phyloP scores from a whole-genome alignment of 169 alveolate genomes.

The Plasmodium fragile region DNA sequence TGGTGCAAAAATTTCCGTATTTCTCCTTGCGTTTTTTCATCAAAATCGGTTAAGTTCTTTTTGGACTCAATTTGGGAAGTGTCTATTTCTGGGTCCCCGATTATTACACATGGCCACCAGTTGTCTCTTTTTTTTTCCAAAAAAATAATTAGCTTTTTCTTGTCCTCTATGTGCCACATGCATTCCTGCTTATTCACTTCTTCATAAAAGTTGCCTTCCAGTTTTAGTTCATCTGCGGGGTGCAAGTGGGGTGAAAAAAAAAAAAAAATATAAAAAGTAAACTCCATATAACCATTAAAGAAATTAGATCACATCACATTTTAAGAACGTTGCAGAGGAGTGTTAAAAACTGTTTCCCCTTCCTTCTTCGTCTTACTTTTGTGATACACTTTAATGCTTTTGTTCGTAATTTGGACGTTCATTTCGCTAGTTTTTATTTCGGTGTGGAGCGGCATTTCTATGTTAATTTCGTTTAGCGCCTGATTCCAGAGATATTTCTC shows the following conservation, averaged over 20 bases:
- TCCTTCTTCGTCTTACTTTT: constrained; percentile 14
- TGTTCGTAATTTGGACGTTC: constrained; percentile 58
- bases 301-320: background rate
- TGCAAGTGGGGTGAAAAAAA: background rate
- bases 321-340: background rate
- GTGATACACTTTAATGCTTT: constrained; percentile 45
- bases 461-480: constrained; percentile 80
- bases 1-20: constrained; percentile 81
- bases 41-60: constrained; percentile 83
- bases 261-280: background rate
- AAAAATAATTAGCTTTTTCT: constrained; percentile 76
- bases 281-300: background rate
- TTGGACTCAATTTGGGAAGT: constrained; percentile 85
- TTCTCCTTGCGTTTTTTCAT: constrained; percentile 81
- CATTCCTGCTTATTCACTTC: constrained; percentile 80
- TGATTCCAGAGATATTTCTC: constrained; percentile 85
- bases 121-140: constrained; percentile 83
- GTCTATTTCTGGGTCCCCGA: constrained; percentile 86
- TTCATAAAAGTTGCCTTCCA: constrained; percentile 66
- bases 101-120: constrained; percentile 87
- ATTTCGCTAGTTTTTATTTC: constrained; percentile 62
- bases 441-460: constrained; percentile 77
- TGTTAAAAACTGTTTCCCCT: background rate
- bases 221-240: constrained; percentile 28
- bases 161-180: constrained; percentile 86